Evolutionary conservation across 2,329 filamentous ascomycete genomes (phyloP).

Genomic region (Pseudocercospora pini-densiflorae): DNA sequence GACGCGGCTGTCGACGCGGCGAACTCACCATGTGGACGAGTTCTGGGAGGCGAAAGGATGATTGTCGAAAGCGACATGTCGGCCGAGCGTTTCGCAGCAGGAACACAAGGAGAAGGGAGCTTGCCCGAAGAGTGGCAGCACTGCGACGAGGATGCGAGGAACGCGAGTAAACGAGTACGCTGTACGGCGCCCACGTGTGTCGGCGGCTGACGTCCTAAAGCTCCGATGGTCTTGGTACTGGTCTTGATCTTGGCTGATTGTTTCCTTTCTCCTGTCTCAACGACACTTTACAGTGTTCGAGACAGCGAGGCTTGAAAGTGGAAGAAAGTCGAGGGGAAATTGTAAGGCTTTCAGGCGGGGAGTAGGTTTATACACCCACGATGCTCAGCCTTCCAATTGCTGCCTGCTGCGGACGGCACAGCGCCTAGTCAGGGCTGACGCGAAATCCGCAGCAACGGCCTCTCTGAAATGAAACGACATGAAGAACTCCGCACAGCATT

Average conservation of each 20-base stretch:
- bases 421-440: background rate
- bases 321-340: background rate
- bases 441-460: background rate
- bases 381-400: background rate
- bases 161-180: background rate
- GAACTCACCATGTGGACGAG: background rate
- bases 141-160: background rate
- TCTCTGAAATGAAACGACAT: background rate
- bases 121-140: background rate
- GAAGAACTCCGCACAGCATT: background rate
- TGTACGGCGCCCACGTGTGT: background rate
- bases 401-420: background rate
- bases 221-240: background rate
- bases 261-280: background rate
- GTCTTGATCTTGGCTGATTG: background rate
- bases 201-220: background rate
- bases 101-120: background rate
- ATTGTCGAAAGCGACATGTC: background rate
- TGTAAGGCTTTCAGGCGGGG: background rate
- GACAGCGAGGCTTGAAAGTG: background rate
- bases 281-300: background rate
- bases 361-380: background rate
- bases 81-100: background rate
- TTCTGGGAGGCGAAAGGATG: background rate
- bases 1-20: background rate